Conservation (phyloP, 371 early-diverging fungal species). For the Actinomucor elegans region DNA sequence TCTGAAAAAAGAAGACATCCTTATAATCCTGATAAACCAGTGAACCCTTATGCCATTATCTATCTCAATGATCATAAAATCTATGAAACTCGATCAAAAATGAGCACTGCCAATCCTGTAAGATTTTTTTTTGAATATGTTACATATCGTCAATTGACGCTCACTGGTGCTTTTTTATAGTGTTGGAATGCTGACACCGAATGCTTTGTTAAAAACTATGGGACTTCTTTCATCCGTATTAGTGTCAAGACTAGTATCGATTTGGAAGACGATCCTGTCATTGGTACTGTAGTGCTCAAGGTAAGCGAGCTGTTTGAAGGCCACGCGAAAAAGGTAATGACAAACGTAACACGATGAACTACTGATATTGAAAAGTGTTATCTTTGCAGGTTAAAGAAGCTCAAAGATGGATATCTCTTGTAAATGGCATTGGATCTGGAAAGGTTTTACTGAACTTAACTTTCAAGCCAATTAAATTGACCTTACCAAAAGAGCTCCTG, state of each 20-base stretch:
- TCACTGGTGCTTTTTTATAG: conserved; percentile 6
- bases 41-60: conserved; percentile 34
- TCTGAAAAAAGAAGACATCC: conserved; percentile 25
- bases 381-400: conserved; percentile 24
- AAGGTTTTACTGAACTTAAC: conserved; percentile 24
- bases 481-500: conserved; percentile 18
- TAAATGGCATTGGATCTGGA: conserved; percentile 37
- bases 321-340: conserved; percentile 21
- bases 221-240: conserved; percentile 25
- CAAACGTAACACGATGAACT: too few relatives aligned
- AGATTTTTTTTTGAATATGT: not conserved
- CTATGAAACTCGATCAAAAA: conserved; percentile 25
- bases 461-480: conserved; percentile 35
- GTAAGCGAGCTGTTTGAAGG: conserved; percentile 25
- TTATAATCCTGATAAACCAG: conserved; percentile 22
- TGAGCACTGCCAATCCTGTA: conserved; percentile 32
- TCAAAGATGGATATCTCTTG: conserved; percentile 30
- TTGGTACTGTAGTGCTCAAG: conserved; percentile 28
- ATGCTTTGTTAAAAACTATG: conserved; percentile 30
- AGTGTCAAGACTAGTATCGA: conserved; percentile 30
- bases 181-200: conserved; percentile 36
- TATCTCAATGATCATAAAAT: conserved; percentile 36
- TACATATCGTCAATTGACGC: too few relatives aligned
- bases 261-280: conserved; percentile 36
- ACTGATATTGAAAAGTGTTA: too few relatives aligned